Evolutionary conservation across 2,329 filamentous ascomycete species (phyloP), one percentile per base, ranked within the genome.

Genomic region (Clarireedia paspali): DNA sequence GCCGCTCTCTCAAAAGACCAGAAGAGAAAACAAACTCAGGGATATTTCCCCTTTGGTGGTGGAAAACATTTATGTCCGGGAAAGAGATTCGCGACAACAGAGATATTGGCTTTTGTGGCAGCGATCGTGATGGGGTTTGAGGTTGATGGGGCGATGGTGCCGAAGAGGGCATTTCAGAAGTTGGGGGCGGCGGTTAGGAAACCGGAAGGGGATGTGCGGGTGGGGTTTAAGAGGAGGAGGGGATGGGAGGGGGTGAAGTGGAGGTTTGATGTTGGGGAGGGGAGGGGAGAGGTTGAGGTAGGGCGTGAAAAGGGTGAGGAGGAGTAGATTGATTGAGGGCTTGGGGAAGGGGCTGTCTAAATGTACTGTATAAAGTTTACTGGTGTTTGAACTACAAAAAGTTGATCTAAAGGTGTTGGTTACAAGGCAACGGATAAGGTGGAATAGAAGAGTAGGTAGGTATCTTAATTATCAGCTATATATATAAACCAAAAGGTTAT

Each of bases 11-110:
- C 30, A 23, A 63, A 60, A 51, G 55, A 59, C 5, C 57, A 54
- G 6, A 58, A 54, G 5, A 55, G 59, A n/a, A 54, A 53, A 24
- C 62, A 63, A 47, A 50, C 57, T n/a, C 62, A 65, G 36, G 62
- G 57, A n/a, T 73, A 72, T 58, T 67, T 71, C 26, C 70, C 71
- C 0, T 74, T 73, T 57, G 71, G 71, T 17, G 71, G 72, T 2
- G 72, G 72, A 3, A 72, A 70, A 59, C 71, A 72, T 50, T 60
- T 73, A 7, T 73, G 72, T 56, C 72, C 72, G 2, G 72, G 72
- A 0, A 65, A 70, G 4, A 67, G 73, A 60, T 72, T 73, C 40
- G 72, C 71, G 3, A 71, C 66, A 61, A 69, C 70, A 40, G 70
- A 73, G 62, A 71, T 73, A 20, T 57, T 73, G 15, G 64, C 65